Evolutionary conservation across 805 yeast genomes (phyloP), one percentile per base, ranked within the genome.

Genomic region (Spencermartinsiella europaea): DNA sequence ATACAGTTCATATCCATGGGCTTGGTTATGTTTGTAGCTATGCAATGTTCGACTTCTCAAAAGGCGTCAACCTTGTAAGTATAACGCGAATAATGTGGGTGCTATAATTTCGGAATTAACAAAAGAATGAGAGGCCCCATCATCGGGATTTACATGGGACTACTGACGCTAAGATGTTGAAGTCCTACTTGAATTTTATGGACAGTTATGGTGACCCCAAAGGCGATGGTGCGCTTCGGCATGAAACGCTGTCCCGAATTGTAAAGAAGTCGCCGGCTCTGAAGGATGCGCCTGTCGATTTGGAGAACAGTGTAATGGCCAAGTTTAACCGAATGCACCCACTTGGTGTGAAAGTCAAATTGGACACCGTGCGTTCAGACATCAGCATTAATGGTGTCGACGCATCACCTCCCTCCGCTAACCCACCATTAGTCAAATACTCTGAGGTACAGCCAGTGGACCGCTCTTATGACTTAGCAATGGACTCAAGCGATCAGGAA

Each of bases 11-110:
- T 62, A 87, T 90, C 40, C 97, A 90, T 67, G 98, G 96, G 0
- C 70, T 93, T 35, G 99, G 99, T 0, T 84, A 90, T 59, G 95
- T 93, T 34, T 91, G 98, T 61, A 82, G 87, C 25, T 88, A 83
- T 72, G 98, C 98, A 1, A 86, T 87, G 81, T 93, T 93, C 66
- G 83, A 87, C 54, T 79, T 84, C 51, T 89, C 82, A 50, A 79
- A 78, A 52, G 73, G 75, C 16, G 51, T 53, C 42, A 35, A 48
- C 49, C 42, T 51, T 53, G 43, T 51, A 51, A 27, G 46, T 45
- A 17, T 17, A 7, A 8, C 21, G 5, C n/a, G 17, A 7, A 7
- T 7, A 8, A 15, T n/a, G 5, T 34, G 37, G 37, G 7, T 34
- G 7, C 5, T 34, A 5, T n/a, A 8, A 34, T 8, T 34, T 34